phyloP scores from a whole-genome alignment of 208 protist genomes.

The Vickermania ingenoplastis region DNA sequence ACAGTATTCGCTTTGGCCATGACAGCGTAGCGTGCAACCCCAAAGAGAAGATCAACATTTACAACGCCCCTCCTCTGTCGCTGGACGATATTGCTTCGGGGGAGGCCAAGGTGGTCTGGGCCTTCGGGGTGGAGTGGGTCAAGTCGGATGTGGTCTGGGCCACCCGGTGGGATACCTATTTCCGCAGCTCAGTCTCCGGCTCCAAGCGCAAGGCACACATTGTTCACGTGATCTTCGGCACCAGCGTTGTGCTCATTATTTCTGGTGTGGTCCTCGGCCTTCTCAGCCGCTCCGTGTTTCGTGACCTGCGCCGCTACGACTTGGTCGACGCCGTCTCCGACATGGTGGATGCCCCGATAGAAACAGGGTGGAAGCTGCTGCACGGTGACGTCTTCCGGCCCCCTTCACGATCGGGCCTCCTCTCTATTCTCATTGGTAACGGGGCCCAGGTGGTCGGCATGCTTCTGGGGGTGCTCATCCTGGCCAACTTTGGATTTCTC shows the following conservation, averaged over 20 bases:
- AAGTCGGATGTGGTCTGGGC: constrained; percentile 85
- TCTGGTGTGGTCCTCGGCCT: constrained; percentile 86
- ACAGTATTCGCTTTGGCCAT: constrained; percentile 23
- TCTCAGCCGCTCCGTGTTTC: constrained; percentile 92
- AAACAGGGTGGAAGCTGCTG: constrained; percentile 95
- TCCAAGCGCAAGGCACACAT: constrained; percentile 76
- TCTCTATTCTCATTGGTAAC: constrained; percentile 89
- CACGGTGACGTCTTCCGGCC: constrained; percentile 96
- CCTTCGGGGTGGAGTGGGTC: constrained; percentile 81
- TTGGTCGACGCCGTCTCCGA: constrained; percentile 32
- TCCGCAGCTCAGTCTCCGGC: constrained; percentile 68
- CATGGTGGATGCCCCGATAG: constrained; percentile 38
- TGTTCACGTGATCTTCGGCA: constrained; percentile 94
- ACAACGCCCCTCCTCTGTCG: constrained; percentile 7
- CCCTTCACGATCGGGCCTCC: constrained; percentile 66
- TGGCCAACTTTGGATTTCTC: constrained; percentile 93
- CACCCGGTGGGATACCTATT: constrained; percentile 96
- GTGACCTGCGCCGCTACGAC: constrained; percentile 94
- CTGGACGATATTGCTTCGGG: constrained; percentile 19
- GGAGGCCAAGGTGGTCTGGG: constrained; percentile 38
- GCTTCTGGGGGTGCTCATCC: constrained; percentile 59
- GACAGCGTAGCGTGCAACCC: too few relatives aligned
- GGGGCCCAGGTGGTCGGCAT: constrained; percentile 93
- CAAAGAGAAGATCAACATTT: constrained; percentile 10
- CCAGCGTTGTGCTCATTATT: constrained; percentile 92